Evolutionary conservation across 1,284 basidiomycete genomes (phyloP).

Genomic region (Phaffia rhodozyma): DNA sequence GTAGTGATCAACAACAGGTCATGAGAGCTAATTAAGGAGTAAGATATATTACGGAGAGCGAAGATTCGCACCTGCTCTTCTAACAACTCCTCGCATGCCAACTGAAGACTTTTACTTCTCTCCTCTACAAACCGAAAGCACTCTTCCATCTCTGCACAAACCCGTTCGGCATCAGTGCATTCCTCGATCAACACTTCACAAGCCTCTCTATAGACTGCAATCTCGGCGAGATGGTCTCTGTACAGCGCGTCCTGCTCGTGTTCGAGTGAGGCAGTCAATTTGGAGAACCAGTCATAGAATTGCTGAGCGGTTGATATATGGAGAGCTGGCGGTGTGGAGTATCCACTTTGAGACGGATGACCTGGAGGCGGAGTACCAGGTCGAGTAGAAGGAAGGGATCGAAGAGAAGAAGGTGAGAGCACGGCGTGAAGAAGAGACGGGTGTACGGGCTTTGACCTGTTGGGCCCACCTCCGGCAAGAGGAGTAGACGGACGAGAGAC

Average conservation of each 20-base stretch:
- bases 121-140: conserved; percentile 77
- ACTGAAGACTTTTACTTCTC: conserved; percentile 69
- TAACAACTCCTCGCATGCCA: conserved; percentile 74
- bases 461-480: not conserved
- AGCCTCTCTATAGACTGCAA: conserved; percentile 58
- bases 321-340: conserved; percentile 50
- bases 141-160: conserved; percentile 67
- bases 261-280: conserved; percentile 72
- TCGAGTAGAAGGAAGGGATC: conserved; percentile 26
- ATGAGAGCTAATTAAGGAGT: not conserved
- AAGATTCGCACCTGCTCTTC: conserved; percentile 60
- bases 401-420: conserved; percentile 16
- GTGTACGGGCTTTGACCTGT: not conserved
- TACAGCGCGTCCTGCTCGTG: conserved; percentile 85
- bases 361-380: conserved; percentile 29
- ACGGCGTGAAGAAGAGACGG: conserved; percentile 17
- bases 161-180: conserved; percentile 56
- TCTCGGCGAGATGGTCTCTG: conserved; percentile 60
- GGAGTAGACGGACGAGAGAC: conserved; percentile 39
- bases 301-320: conserved; percentile 78
- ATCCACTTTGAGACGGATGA: conserved; percentile 34
- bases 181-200: conserved; percentile 58
- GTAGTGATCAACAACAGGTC: conserved; percentile 1
- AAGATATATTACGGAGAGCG: conserved; percentile 2
- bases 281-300: conserved; percentile 86